Conservation (phyloP, 2,329 filamentous ascomycete species). For the Amylocarpus encephaloides region DNA sequence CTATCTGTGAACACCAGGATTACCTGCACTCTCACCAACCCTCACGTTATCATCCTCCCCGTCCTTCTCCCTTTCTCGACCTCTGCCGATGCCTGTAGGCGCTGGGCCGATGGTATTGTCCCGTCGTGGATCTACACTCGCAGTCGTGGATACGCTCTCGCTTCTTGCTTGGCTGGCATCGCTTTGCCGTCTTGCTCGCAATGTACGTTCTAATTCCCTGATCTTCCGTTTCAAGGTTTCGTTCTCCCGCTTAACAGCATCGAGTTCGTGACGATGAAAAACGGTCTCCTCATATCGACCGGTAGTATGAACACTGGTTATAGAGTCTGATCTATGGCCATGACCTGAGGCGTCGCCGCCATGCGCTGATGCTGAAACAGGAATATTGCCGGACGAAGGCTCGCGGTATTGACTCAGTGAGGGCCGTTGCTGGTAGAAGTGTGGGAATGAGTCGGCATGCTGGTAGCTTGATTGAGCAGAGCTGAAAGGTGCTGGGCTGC, state of each 20-base stretch:
- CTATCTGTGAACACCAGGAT: conserved; percentile 32
- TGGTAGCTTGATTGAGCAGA: conserved; percentile 24
- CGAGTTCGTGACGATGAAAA: conserved; percentile 53
- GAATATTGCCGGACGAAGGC: conserved; percentile 18
- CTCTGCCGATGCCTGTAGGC: conserved; percentile 16
- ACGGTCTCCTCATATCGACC: conserved; percentile 57
- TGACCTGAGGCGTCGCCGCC: conserved; percentile 1
- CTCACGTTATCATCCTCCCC: conserved; percentile 52
- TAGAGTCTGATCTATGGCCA: conserved; percentile 15
- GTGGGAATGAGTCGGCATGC: conserved; percentile 27
- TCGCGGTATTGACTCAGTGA: conserved; percentile 23
- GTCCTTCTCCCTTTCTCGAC: conserved; percentile 36
- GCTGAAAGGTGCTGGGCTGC: conserved; percentile 23
- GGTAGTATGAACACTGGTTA: conserved; percentile 48
- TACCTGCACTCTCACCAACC: conserved; percentile 57
- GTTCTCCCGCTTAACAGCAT: conserved; percentile 57
- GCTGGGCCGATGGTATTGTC: conserved; percentile 1
- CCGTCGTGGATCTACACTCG: conserved; percentile 36
- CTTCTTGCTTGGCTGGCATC: conserved; percentile 43
- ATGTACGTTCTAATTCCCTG: conserved; percentile 52
- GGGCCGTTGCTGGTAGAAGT: conserved; percentile 26
- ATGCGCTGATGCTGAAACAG: neutral
- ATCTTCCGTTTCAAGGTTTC: conserved; percentile 55
- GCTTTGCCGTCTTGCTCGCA: conserved; percentile 32
- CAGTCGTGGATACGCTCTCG: conserved; percentile 48